phyloP scores from a whole-genome alignment of 768 basidiomycete genomes.

The Hericium rajendrae region DNA sequence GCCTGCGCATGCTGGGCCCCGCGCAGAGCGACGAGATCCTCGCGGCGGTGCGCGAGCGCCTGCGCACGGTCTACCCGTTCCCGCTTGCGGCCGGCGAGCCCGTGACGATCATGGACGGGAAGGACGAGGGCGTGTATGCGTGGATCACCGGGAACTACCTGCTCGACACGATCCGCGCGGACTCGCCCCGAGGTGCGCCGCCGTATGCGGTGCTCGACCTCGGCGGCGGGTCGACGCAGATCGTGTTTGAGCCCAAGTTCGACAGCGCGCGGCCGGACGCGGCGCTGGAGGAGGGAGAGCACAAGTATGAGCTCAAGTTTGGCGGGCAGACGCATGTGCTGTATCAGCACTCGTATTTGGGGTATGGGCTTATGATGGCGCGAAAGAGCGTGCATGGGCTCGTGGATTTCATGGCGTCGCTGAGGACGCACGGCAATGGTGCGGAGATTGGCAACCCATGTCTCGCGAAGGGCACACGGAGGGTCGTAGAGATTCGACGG shows the following conservation, averaged over 20 bases:
- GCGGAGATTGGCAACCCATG: conserved; percentile 68
- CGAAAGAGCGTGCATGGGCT: conserved; percentile 75
- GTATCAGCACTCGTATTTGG: conserved; percentile 97
- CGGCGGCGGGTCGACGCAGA: conserved; percentile 95
- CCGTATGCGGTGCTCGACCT: conserved; percentile 92
- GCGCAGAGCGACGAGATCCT: conserved; percentile 62
- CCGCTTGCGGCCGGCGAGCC: conserved; percentile 40
- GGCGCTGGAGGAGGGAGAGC: conserved; percentile 50
- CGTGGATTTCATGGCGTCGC: conserved; percentile 70
- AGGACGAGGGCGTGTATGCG: conserved; percentile 95
- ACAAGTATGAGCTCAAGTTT: conserved; percentile 91
- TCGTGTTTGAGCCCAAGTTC: conserved; percentile 85
- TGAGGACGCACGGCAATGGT: conserved; percentile 26
- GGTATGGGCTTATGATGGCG: conserved; percentile 76
- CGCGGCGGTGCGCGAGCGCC: conserved; percentile 52
- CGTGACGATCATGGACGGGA: conserved; percentile 87
- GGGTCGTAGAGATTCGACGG: conserved; percentile 45
- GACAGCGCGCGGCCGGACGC: conserved; percentile 27
- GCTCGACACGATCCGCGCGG: conserved; percentile 58
- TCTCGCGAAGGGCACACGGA: conserved; percentile 54
- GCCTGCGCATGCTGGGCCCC: conserved; percentile 62
- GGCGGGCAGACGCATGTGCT: conserved; percentile 72
- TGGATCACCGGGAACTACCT: conserved; percentile 99
- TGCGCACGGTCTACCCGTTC: conserved; percentile 63
- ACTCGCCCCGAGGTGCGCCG: conserved; percentile 31